Conservation (phyloP, 2,329 filamentous ascomycete species). For the Claviceps sp. region DNA sequence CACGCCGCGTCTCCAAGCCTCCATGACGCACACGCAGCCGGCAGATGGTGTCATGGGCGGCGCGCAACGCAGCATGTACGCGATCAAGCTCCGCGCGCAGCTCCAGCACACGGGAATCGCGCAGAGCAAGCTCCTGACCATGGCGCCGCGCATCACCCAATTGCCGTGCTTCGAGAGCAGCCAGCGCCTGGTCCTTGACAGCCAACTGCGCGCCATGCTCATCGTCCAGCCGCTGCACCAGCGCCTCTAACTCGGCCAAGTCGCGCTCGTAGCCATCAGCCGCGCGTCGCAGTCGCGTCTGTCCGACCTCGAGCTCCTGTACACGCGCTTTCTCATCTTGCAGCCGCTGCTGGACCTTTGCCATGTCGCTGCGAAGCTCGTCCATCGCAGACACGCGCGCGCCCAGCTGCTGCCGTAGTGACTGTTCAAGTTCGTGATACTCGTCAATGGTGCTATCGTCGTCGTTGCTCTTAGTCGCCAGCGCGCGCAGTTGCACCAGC, state of each 20-base stretch:
- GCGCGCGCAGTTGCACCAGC: slow-evolving; percentile 33
- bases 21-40: slow-evolving; percentile 33
- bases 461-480: slow-evolving; percentile 32
- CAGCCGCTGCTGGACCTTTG: slow-evolving; percentile 19
- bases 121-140: slow-evolving; percentile 33
- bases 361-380: slow-evolving; percentile 28
- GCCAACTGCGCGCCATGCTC: slow-evolving; percentile 11
- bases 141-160: slow-evolving; percentile 28
- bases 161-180: slow-evolving; percentile 28
- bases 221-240: slow-evolving; percentile 35
- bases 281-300: slow-evolving; percentile 37
- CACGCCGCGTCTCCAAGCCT: slow-evolving; percentile 21
- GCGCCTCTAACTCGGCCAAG: slow-evolving; percentile 36
- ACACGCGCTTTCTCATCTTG: slow-evolving; percentile 26
- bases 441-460: slow-evolving; percentile 45
- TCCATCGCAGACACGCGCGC: slow-evolving; percentile 39
- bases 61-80: slow-evolving; percentile 30
- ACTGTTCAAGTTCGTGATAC: slow-evolving; percentile 42
- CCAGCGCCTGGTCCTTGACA: slow-evolving; percentile 24
- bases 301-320: slow-evolving; percentile 34
- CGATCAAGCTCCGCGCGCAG: slow-evolving; percentile 35
- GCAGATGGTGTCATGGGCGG: slow-evolving; percentile 33
- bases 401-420: slow-evolving; percentile 42
- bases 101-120: slow-evolving; percentile 37
- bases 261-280: slow-evolving; percentile 41